Conservation (phyloP, 352 stramenopile species). For the Elongisporangium prolatum region DNA sequence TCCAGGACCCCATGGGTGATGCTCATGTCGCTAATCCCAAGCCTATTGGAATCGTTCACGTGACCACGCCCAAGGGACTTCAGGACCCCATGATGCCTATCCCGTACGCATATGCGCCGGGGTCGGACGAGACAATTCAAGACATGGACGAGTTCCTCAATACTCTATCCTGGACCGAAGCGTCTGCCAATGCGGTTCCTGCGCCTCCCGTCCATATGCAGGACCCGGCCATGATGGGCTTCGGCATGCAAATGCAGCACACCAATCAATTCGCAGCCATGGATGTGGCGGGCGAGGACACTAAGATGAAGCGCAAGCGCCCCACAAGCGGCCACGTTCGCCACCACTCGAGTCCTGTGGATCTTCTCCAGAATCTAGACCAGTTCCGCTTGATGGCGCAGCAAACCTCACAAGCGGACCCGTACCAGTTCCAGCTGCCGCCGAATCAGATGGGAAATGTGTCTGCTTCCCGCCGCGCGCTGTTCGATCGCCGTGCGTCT, state of each 20-base stretch:
- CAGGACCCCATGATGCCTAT: conserved; percentile 18
- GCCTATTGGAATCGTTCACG: conserved; percentile 25
- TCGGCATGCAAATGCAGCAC: background rate
- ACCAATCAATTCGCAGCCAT: background rate
- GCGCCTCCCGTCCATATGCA: background rate
- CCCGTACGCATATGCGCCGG: conserved; percentile 5
- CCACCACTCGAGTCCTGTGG: conserved; percentile 74
- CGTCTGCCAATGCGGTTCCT: background rate
- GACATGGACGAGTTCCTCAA: conserved; percentile 55
- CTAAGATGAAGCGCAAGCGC: conserved; percentile 81
- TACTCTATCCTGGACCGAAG: conserved; percentile 36
- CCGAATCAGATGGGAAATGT: conserved; percentile 42
- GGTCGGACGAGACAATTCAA: conserved; percentile 26
- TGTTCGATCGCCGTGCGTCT: conserved; percentile 45
- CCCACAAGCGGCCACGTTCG: conserved; percentile 43
- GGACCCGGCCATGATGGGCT: background rate
- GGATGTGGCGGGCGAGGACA: conserved; percentile 11
- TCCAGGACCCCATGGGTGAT: conserved; percentile 10
- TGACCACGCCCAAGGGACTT: conserved; percentile 14
- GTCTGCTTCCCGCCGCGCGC: conserved; percentile 19
- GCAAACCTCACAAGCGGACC: conserved; percentile 40
- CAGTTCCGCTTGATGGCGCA: conserved; percentile 64
- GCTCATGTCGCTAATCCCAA: background rate
- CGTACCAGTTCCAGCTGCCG: conserved; percentile 50
- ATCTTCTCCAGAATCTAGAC: conserved; percentile 71